Base-by-base conservation (phyloP, 2,329 filamentous ascomycete species). In the Fusarium setosum region DNA sequence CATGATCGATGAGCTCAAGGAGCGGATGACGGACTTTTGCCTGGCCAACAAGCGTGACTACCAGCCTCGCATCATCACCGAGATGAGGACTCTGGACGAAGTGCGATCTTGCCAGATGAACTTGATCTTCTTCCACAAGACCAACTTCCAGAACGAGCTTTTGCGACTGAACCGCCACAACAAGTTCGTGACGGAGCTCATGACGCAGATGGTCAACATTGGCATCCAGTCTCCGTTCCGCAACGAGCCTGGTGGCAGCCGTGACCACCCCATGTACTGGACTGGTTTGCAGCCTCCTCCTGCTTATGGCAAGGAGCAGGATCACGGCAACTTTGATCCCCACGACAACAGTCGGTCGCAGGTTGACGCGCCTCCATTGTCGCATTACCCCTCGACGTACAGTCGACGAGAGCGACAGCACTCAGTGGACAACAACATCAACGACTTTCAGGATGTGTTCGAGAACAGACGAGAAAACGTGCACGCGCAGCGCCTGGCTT, bases 111-210 rank as follows among this genome's bases (percentile, higher is more conserved):
- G 97, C 73, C 94, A 90, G 5, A 86, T 97, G 73, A 97, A 97
- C 77, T 89, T 98, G 56, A 90, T 97, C 73, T 97, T 97, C 83
- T 97, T 97, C 83, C 97, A 97, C 86, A 97, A 97, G 78, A 93
- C 91, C 59, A 97, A 95, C 77, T 97, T 92, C 87, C 95, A 98
- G 76, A 97, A 97, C 75, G 95, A 98, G 75, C 84, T 96, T 41
- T 84, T 97, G 21, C 94, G 95, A 80, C 86, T 98, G 3, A 92
- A 92, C 70, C 88, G 95, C 17, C 92, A 96, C 72, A 97, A 97
- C 84, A 96, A 94, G 75, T 97, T 98, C 78, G 94, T 96, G 67
- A 94, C 92, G 65, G 93, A 96, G 63, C 82, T 98, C 73, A 97
- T 97, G 91, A 84, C 92, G 34, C 88, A 92, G 55, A 94, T 97